A percentile compares a stretch with the other conserved stretches of the same genome.
These are phyloP conservation scores for Saccharomyces pastorianus DNA, from an alignment of 1,139 yeast genomes.

Conservation along the genomic window DNA sequence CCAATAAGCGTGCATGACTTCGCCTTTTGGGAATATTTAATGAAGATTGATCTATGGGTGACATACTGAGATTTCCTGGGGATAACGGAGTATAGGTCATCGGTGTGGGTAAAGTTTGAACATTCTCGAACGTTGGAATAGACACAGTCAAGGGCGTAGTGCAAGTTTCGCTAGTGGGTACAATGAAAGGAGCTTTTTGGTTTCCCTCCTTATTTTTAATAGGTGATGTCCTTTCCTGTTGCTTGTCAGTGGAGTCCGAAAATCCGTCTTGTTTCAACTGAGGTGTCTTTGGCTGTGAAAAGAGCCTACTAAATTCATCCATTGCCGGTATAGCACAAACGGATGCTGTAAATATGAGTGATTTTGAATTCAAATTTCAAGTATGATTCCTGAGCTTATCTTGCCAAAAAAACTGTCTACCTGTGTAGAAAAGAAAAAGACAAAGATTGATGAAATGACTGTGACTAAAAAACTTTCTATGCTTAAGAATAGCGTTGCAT, in stretches of 20 bases:
- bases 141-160: constrained; percentile 15
- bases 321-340: background rate
- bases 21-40: constrained; percentile 15
- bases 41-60: constrained; percentile 11
- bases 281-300: constrained; percentile 8
- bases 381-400: background rate
- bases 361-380: background rate
- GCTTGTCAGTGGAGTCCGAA: background rate
- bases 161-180: background rate
- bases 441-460: background rate
- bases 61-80: constrained; percentile 13
- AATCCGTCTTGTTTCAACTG: constrained; percentile 10
- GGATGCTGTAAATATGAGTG: background rate
- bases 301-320: background rate
- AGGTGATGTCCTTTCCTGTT: background rate
- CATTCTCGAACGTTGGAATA: constrained; percentile 20
- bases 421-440: background rate
- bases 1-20: constrained; percentile 2
- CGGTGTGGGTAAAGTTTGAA: constrained; percentile 28
- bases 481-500: background rate
- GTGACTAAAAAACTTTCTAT: background rate
- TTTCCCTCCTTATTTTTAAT: background rate
- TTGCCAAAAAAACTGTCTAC: background rate
- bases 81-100: constrained; percentile 24
- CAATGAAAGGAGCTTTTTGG: background rate